These are phyloP conservation scores for Cryptosporidium muris DNA, from an alignment of 169 alveolate species.

Conservation along the genomic window DNA sequence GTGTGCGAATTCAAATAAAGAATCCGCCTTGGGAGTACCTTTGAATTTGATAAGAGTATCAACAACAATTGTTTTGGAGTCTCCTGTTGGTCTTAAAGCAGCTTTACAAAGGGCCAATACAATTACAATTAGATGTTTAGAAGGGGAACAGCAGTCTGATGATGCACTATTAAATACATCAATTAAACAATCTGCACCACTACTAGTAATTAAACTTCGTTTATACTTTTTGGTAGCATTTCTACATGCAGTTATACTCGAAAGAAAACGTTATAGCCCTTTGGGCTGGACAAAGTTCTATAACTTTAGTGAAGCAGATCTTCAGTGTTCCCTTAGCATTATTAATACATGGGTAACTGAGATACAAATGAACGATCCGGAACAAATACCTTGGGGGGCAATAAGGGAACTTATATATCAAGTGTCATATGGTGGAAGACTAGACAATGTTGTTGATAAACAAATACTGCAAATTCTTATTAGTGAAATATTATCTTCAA, in stretches of 20 bases:
- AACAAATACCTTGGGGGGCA: conserved; percentile 98
- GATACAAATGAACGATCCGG: conserved; percentile 86
- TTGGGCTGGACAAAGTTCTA: conserved; percentile 97
- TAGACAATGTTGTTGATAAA: conserved; percentile 95
- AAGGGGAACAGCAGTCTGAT: conserved; percentile 41
- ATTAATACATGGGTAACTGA: conserved; percentile 42
- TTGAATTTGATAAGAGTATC: conserved; percentile 92
- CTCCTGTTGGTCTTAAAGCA: conserved; percentile 96
- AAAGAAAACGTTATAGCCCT: conserved; percentile 95
- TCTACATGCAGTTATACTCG: conserved; percentile 96
- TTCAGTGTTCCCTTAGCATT: conserved; percentile 74
- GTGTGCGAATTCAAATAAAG: neutral
- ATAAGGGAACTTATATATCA: conserved; percentile 90
- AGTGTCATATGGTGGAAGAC: conserved; percentile 95
- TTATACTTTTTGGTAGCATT: conserved; percentile 93
- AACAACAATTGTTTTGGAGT: conserved; percentile 94
- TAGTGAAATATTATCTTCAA: conserved; percentile 85
- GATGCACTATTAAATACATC: conserved; percentile 28
- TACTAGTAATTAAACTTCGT: conserved; percentile 33
- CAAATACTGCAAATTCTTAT: conserved; percentile 89
- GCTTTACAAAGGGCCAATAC: conserved; percentile 83
- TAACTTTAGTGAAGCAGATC: conserved; percentile 97
- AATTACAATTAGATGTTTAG: conserved; percentile 83
- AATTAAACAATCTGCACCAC: conserved; percentile 1
- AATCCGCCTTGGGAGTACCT: conserved; percentile 78